Base-by-base conservation (phyloP, 75 land plant genomes). In the Selaginella tamariscina region DNA sequence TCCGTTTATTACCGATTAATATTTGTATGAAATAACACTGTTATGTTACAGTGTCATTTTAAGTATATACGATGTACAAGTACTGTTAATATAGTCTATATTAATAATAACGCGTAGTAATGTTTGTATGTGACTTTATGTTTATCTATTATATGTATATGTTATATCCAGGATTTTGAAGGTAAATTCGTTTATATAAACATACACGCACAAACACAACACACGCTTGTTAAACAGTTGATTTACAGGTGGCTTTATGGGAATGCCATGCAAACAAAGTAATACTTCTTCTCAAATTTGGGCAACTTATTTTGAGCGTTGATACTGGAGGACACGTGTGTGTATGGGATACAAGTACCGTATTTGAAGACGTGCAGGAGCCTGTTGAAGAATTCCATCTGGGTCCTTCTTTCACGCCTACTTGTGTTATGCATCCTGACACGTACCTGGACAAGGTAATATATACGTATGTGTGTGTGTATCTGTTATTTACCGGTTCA, bases 381-480 rank as follows among this genome's bases (percentile, higher is more conserved):
- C 91, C 95, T 18, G 54, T 83, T 54, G 85, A 78, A 2, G 83
- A 83, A 22, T 68, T 87, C 29, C 49, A 57, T 32, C 74, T 94
- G 27, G 91, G 79, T 32, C 73, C 83, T 0, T 68, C 75, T 0
- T 85, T 86, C 49, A 87, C 54, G 20, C 54, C 54, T 11, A 49
- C 81, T 21, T 94, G 96, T 65, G 71, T 94, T 2, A 80, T 89
- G 86, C 98, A 94, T 79, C 98, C 98, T 15, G 96, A 94, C 56
- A 89, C 98, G 65, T 94, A 94, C 71, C 79, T 94, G 2, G 88
- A 94, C 81, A 94, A 94, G 83, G 91, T 91, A 60, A 71, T 54
- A 13, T 29, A 9, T 33, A 23, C 55, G 31, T 29, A 1, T 21
- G 54, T 21, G 26, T n/a, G n/a, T n/a, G n/a, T n/a, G n/a, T n/a